Evolutionary conservation across 306 rosid genomes (phyloP).

Genomic region (Aeschynomene evenia): DNA sequence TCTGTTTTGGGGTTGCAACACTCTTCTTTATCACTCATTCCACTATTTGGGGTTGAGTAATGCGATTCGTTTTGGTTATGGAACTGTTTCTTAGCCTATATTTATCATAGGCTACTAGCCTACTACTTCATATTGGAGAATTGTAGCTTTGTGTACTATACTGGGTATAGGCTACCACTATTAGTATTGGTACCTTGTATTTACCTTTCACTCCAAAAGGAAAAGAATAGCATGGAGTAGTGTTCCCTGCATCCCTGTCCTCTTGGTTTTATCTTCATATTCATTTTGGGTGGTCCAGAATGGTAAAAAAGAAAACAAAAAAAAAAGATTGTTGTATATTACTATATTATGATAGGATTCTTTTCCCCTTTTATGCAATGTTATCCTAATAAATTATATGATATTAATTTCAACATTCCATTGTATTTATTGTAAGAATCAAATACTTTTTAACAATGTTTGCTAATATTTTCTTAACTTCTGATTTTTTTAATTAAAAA

Average conservation of each 20-base stretch:
- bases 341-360: neutral
- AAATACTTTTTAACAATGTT: neutral
- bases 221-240: neutral
- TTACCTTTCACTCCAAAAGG: neutral
- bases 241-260: neutral
- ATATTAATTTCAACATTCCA: too few relatives aligned
- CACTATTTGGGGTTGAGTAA: neutral
- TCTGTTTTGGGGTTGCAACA: neutral
- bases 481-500: too few relatives aligned
- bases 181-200: conserved; percentile 19
- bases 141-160: conserved; percentile 9
- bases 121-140: neutral
- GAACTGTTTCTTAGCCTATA: neutral
- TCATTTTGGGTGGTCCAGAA: neutral
- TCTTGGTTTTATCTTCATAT: conserved; percentile 4
- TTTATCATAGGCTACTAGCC: neutral
- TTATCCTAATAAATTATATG: neutral
- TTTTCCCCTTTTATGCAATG: neutral
- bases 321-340: neutral
- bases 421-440: too few relatives aligned
- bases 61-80: neutral
- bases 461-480: neutral
- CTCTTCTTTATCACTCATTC: neutral
- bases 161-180: neutral
- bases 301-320: neutral